Base-by-base conservation (phyloP, 1,284 basidiomycete species). In the Porogramme epimiltina region DNA sequence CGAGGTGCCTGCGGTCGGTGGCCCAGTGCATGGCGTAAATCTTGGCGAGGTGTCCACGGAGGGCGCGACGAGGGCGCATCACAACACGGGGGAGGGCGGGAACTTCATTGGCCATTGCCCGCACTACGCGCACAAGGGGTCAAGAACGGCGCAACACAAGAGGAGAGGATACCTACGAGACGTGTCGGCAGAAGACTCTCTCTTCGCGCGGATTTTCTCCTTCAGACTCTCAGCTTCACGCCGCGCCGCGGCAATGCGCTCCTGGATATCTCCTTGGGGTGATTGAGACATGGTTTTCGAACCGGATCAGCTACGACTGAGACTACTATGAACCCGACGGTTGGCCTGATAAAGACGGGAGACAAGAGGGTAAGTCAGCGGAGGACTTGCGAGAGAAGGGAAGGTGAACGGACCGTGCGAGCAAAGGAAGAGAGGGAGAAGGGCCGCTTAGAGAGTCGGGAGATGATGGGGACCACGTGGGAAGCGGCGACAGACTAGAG, bases 11-110 rank as follows among this genome's bases (percentile, higher is more conserved):
- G 67, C 93, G 87, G 78, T 99, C 97, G 52, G 88, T 87, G 18
- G 96, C 90, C 97, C 97, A 99, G 72, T 98, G 96, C 89, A 99
- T 96, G 44, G 97, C 95, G 72, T 98, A 98, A 69, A 99, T 98
- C 81, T 99, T 99, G 61, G 96, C 95, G 52, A 98, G 83, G 75
- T 98, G 97, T 41, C 96, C 96, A 66, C 95, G 91, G 63, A 99
- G 85, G 54, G 94, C 93, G 59, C 96, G 87, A 55, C 95, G 87
- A 42, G 93, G 91, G 63, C 94, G 92, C 90, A 99, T 95, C 26
- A 96, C 87, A 62, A 99, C 91, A 54, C 96, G 89, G 33, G 96
- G 95, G 45, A 99, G 80, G 13, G 94, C 89, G 58, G 97, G 94
- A 33, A 98, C 90, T 69, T 98, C 96, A 50, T 90, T 90, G 36